Percentiles rank a stretch among this genome's conserved stretches.
phyloP scores from a whole-genome alignment of 225 moss, liverwort and hornwort genomes.

The Thuidium tamariscinum region DNA sequence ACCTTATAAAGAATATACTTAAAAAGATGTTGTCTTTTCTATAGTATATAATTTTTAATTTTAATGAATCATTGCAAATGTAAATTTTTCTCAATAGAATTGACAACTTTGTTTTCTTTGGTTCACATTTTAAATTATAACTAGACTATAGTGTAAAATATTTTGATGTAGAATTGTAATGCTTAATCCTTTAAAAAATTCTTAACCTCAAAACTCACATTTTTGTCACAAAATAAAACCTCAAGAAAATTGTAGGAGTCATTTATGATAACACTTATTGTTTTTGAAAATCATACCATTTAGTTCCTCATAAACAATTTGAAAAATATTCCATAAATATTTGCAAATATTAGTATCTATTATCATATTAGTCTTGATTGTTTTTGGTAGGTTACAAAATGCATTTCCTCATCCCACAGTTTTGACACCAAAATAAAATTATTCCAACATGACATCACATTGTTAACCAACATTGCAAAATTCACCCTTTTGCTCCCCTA shows the following conservation, averaged over 20 bases:
- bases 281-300: neutral
- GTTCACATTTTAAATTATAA: neutral
- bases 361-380: too few relatives aligned
- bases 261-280: too few relatives aligned
- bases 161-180: neutral
- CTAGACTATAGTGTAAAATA: neutral
- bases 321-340: neutral
- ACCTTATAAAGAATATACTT: neutral
- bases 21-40: neutral
- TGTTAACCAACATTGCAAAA: too few relatives aligned
- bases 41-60: neutral
- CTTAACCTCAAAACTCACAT: neutral
- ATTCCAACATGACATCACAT: neutral
- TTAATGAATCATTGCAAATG: neutral
- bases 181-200: too few relatives aligned
- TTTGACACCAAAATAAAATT: neutral
- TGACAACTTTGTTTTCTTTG: neutral
- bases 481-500: too few relatives aligned
- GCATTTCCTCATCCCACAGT: too few relatives aligned
- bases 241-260: too few relatives aligned
- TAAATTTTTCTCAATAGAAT: neutral
- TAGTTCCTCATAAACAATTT: fast-evolving
- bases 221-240: neutral
- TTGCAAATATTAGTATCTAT: neutral
- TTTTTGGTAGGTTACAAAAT: neutral